These are phyloP conservation scores for Phytophthora vignae DNA, from an alignment of 352 stramenopile species.

Conservation along the genomic window DNA sequence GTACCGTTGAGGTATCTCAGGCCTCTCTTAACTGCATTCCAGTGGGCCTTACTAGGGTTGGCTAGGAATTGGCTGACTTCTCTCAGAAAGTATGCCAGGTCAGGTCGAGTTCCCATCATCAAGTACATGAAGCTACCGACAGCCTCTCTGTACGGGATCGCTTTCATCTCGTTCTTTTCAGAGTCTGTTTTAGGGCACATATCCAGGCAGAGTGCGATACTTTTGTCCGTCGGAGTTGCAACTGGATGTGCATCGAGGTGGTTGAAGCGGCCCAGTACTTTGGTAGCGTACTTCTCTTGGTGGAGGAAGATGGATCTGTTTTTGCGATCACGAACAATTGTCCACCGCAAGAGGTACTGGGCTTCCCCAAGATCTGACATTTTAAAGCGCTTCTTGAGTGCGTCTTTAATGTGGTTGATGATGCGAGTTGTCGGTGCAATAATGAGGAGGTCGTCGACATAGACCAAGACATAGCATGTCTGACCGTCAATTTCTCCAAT, in stretches of 20 bases:
- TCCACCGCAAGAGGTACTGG: slow-evolving; percentile 19
- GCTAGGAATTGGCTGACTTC: too few relatives aligned
- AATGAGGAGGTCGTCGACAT: too few relatives aligned
- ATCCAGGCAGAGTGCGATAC: slow-evolving; percentile 8
- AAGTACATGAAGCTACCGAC: slow-evolving; percentile 16
- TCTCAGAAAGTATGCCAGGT: background rate
- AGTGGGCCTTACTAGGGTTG: too few relatives aligned
- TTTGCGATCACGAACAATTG: slow-evolving; percentile 19
- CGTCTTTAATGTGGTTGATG: too few relatives aligned
- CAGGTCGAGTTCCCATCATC: slow-evolving; percentile 12
- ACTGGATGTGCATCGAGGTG: slow-evolving; percentile 16
- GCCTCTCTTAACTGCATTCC: too few relatives aligned
- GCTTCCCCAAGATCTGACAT: slow-evolving; percentile 13
- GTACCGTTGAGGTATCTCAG: too few relatives aligned
- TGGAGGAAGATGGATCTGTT: slow-evolving; percentile 21
- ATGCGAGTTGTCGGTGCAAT: too few relatives aligned
- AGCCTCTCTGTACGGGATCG: slow-evolving; percentile 17
- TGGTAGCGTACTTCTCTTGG: slow-evolving; percentile 28
- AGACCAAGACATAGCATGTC: too few relatives aligned
- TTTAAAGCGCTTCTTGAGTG: too few relatives aligned
- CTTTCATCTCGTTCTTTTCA: slow-evolving; percentile 10
- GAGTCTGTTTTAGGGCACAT: slow-evolving; percentile 11
- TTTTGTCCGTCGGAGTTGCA: slow-evolving; percentile 11
- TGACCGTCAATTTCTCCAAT: too few relatives aligned
- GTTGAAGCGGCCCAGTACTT: slow-evolving; percentile 27